Evolutionary conservation across 805 yeast species (phyloP).

Genomic region (Schwanniomyces polymorphus): DNA sequence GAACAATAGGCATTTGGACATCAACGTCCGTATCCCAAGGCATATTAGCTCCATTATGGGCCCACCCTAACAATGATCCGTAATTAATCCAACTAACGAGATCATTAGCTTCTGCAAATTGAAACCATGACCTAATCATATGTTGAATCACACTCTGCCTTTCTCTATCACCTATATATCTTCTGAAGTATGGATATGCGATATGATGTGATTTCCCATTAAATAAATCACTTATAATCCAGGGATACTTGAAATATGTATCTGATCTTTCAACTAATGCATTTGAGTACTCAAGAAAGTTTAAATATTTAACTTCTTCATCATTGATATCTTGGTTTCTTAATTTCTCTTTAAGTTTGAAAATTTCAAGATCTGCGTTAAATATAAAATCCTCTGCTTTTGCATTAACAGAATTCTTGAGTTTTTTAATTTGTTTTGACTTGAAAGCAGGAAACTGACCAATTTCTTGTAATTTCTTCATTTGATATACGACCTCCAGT

Average conservation of each 20-base stretch:
- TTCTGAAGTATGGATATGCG: slow-evolving; percentile 36
- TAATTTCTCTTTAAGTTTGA: slow-evolving; percentile 18
- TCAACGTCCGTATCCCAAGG: slow-evolving; percentile 35
- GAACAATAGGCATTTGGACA: slow-evolving; percentile 25
- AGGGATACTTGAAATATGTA: slow-evolving; percentile 38
- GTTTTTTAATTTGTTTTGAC: slow-evolving; percentile 2
- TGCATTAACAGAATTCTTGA: slow-evolving; percentile 14
- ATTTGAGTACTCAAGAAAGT: slow-evolving; percentile 29
- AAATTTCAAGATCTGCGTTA: slow-evolving; percentile 27
- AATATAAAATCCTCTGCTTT: slow-evolving; percentile 27
- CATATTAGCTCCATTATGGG: slow-evolving; percentile 29
- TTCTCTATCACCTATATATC: slow-evolving; percentile 34
- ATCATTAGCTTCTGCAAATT: slow-evolving; percentile 30
- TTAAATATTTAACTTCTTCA: slow-evolving; percentile 22
- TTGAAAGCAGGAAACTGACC: slow-evolving; percentile 2
- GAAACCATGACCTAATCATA: slow-evolving; percentile 37
- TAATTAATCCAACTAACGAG: slow-evolving; percentile 28
- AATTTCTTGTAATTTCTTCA: slow-evolving; percentile 4
- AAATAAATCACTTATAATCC: slow-evolving; percentile 36
- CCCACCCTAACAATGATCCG: slow-evolving; percentile 31
- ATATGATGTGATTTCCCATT: slow-evolving; percentile 34
- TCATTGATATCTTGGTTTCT: slow-evolving; percentile 9
- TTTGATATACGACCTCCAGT: slow-evolving; percentile 4
- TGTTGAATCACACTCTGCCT: slow-evolving; percentile 38
- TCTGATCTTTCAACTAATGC: slow-evolving; percentile 22